Evolutionary conservation across 169 alveolate species (phyloP).

Genomic region (Cryptosporidium viatorum): DNA sequence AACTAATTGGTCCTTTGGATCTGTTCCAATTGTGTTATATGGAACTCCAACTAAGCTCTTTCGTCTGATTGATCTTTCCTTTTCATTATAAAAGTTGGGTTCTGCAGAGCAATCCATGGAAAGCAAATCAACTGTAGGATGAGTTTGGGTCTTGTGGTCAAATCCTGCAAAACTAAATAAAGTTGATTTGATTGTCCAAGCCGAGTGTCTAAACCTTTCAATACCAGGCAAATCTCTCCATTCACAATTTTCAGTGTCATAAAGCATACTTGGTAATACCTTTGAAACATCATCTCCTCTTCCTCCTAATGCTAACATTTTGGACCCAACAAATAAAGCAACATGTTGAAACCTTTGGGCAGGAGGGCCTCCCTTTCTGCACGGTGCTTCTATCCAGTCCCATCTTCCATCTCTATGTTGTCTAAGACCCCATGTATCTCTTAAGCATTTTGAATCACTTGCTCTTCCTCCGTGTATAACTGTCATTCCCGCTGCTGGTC

Average conservation of each 20-base stretch:
- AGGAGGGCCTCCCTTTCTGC: constrained; percentile 88
- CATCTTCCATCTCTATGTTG: constrained; percentile 99
- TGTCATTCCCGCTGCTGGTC: constrained; percentile 99
- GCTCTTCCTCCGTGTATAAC: constrained; percentile 98
- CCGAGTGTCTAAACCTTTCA: constrained; percentile 93
- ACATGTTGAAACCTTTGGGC: constrained; percentile 93
- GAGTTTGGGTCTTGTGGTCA: constrained; percentile 93
- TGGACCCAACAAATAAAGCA: constrained; percentile 88
- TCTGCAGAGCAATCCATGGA: constrained; percentile 83
- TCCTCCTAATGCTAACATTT: constrained; percentile 95
- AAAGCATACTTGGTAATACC: constrained; percentile 90
- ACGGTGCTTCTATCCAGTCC: constrained; percentile 99
- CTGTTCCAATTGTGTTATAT: constrained; percentile 33
- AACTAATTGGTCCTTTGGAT: background rate
- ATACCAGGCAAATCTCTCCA: constrained; percentile 93
- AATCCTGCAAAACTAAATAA: constrained; percentile 96
- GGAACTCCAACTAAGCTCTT: constrained; percentile 61
- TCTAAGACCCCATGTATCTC: constrained; percentile 99
- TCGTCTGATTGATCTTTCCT: constrained; percentile 77
- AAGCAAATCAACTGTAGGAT: constrained; percentile 89
- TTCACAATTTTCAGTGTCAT: constrained; percentile 95
- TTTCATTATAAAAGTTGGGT: constrained; percentile 76
- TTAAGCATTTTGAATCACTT: constrained; percentile 92
- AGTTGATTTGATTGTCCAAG: constrained; percentile 89
- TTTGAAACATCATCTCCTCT: constrained; percentile 92